These are phyloP conservation scores for Breynia disticha DNA, from an alignment of 441 rosid species.

Conservation along the genomic window DNA sequence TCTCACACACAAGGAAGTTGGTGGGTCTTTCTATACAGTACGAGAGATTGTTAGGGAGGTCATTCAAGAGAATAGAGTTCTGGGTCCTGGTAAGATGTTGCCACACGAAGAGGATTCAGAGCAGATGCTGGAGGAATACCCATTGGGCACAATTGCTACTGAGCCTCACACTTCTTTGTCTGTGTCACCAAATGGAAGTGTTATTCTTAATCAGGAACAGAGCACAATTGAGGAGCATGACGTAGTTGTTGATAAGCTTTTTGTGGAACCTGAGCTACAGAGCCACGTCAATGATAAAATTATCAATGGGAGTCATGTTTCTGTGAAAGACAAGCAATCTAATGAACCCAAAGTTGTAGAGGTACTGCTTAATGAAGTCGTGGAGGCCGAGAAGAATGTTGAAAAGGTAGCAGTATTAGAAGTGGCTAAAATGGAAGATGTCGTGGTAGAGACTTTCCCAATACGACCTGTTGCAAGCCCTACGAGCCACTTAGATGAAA, in stretches of 20 bases:
- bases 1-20: conserved; percentile 91
- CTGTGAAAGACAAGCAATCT: conserved; percentile 19
- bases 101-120: conserved; percentile 27
- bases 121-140: conserved; percentile 33
- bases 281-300: conserved; percentile 18
- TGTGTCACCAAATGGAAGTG: conserved; percentile 29
- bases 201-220: conserved; percentile 21
- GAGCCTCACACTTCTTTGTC: conserved; percentile 35
- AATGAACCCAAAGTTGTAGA: conserved; percentile 14
- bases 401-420: conserved; percentile 13
- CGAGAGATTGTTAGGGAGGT: conserved; percentile 92
- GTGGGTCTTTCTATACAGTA: conserved; percentile 89
- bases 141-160: conserved; percentile 45
- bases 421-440: conserved; percentile 31
- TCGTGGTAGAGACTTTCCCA: conserved; percentile 61
- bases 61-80: conserved; percentile 88
- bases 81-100: conserved; percentile 62
- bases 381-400: conserved; percentile 10
- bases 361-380: conserved; percentile 17
- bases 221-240: conserved; percentile 17
- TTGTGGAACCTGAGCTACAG: conserved; percentile 17
- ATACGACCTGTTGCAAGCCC: conserved; percentile 24
- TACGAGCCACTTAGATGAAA: conserved; percentile 17
- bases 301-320: conserved; percentile 25
- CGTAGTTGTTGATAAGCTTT: conserved; percentile 17